Base-by-base conservation (phyloP, 352 stramenopile species). In the Globisporangium okanoganense region DNA sequence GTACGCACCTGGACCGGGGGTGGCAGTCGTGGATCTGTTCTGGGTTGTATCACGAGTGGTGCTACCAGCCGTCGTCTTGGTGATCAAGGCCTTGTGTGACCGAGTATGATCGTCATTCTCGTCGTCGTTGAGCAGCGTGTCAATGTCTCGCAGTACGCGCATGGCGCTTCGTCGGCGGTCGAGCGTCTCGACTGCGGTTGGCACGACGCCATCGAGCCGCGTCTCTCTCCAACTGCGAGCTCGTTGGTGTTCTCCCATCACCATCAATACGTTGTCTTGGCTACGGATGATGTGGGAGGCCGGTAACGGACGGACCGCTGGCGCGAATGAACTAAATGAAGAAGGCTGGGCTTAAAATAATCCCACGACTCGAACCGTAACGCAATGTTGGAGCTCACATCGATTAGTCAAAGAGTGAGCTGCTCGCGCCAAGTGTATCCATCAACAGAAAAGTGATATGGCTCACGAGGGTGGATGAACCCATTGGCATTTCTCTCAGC, bases 161-260 rank as follows among this genome's bases (percentile, higher is more conserved):
- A n/a, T 51, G n/a, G 58, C 59, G 33, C 66, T 61, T 40, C 70
- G 57, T 3, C 67, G 66, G 64, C 67, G 68, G 31, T 67, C 51
- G 1, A 72, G 60, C 2, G 48, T 45, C 56, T 69, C 56, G 0
- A 69, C 29, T 22, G 71, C 68, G 2, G 65, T 71, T 4, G 62
- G 65, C 2, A 65, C 24, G 14, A 67, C 62, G 7, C 47, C 62
- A 22, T 72, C 65, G 3, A 78, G 62, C 14, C 25, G 18, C 40
- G 6, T 38, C 24, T 40, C n/a, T 3, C 40, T 47, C 18, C 9
- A 7, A 47, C 5, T 47, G 18, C 36, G 36, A 18, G 36, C 4
- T 43, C 36, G n/a, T n/a, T n/a, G 36, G 36, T 5, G 36, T 43
- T 43, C 36, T 18, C 36, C 36, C n/a, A n/a, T n/a, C n/a, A n/a